Evolutionary conservation across 2,329 filamentous ascomycete genomes (phyloP), one percentile per base, ranked within the genome.

Genomic region (Sporothrix brunneoviolacea): DNA sequence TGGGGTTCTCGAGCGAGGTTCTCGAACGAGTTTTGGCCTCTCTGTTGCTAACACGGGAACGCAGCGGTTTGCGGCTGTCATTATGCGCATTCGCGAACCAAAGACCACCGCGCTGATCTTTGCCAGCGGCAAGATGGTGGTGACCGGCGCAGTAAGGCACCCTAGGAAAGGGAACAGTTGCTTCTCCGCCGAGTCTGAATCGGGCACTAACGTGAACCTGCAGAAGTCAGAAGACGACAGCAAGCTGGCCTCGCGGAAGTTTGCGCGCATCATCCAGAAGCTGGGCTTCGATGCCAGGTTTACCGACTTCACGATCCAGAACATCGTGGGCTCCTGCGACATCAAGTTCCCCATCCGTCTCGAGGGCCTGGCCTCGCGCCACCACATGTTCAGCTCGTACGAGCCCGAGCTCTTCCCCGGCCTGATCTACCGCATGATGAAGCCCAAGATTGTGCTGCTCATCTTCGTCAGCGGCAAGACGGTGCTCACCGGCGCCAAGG

Each of bases 401-500:
- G 93, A 98, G 71, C 93, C 93, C 59, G 93, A 98, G 68, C 71
- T 98, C 68, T 98, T 97, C 80, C 93, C 93, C 64, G 93, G 93
- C 82, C 84, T 98, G 47, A 98, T 98, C 73, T 98, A 98, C 74
- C 90, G 93, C 68, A 98, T 98, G 93, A 96, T 97, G 78, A 97
- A 97, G 78, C 93, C 93, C 18, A 97, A 97, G 83, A 95, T 97
- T 60, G 91, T 97, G 48, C 83, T 97, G 22, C 76, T 97, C 65
- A 96, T 98, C 70, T 97, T 97, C 74, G 91, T 97, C 63, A 93
- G 86, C 64, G 93, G 91, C 65, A 97, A 97, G 80, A 97, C 97
- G 56, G 93, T 97, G 63, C 79, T 97, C 66, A 97, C 93, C 37
- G 93, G 93, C 64, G 93, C 93, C 59, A 97, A 98, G 68, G 91